These are phyloP conservation scores for Albugo laibachii DNA, from an alignment of 352 stramenopile species.

Conservation along the genomic window DNA sequence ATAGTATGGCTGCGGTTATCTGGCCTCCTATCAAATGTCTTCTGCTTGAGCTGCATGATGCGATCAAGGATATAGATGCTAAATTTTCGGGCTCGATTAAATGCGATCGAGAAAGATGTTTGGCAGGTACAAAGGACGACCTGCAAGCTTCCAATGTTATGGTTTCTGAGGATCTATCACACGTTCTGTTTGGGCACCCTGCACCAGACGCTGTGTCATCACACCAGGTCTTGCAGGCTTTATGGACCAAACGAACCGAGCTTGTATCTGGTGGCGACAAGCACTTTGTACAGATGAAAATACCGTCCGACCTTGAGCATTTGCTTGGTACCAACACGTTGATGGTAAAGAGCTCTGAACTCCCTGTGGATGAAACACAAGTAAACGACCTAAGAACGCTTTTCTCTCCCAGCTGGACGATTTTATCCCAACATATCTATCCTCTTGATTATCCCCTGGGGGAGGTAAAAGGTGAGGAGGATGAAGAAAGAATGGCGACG, in stretches of 20 bases:
- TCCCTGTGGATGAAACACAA: neutral
- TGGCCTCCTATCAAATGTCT: constrained; percentile 27
- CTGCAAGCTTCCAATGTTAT: neutral
- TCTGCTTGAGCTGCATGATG: constrained; percentile 6
- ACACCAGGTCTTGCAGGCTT: too few relatives aligned
- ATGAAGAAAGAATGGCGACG: neutral
- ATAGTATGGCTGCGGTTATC: constrained; percentile 17
- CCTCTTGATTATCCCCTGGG: constrained; percentile 2
- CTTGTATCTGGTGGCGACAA: too few relatives aligned
- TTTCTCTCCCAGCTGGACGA: constrained; percentile 20
- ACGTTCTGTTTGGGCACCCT: constrained; percentile 4
- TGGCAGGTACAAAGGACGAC: too few relatives aligned
- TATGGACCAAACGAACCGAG: too few relatives aligned
- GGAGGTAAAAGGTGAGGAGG: too few relatives aligned
- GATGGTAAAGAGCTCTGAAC: constrained; percentile 9
- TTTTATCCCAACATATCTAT: constrained; percentile 40
- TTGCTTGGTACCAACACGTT: constrained; percentile 24
- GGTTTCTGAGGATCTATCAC: constrained; percentile 17
- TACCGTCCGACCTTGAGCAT: constrained; percentile 23
- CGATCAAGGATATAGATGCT: too few relatives aligned
- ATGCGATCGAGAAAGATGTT: too few relatives aligned
- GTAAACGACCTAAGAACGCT: constrained; percentile 14
- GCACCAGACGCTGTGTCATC: too few relatives aligned
- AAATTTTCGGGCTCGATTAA: too few relatives aligned
- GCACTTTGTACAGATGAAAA: constrained; percentile 5